Conservation (phyloP, 1,284 basidiomycete genomes). For the Tylopilus orsonianus region DNA sequence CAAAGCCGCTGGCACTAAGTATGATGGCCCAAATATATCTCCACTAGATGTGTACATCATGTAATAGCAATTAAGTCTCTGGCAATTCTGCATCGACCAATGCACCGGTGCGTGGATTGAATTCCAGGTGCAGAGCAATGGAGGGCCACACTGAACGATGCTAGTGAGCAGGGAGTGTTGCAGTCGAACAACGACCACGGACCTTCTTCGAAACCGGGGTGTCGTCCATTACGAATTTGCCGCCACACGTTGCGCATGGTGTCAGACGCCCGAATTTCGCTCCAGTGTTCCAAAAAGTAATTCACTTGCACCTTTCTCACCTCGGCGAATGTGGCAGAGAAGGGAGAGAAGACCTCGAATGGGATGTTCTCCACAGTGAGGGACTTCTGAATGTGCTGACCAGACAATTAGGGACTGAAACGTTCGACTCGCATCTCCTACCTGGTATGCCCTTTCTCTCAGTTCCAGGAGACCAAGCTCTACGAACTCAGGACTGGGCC, state of each 20-base stretch:
- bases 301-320: slow-evolving; percentile 82
- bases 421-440: slow-evolving; percentile 22
- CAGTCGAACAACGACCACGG: slow-evolving; percentile 9
- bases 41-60: slow-evolving; percentile 2
- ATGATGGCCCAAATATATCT: slow-evolving; percentile 11
- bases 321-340: slow-evolving; percentile 79
- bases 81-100: slow-evolving; percentile 21
- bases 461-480: slow-evolving; percentile 70
- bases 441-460: slow-evolving; percentile 68
- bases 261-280: slow-evolving; percentile 74
- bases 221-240: slow-evolving; percentile 75
- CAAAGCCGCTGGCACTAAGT: slow-evolving; percentile 5
- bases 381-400: slow-evolving; percentile 72
- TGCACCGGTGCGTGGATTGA: slow-evolving; percentile 40
- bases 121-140: slow-evolving; percentile 65
- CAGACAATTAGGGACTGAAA: background rate
- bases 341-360: slow-evolving; percentile 84
- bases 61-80: slow-evolving; percentile 15
- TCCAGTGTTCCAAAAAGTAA: slow-evolving; percentile 81
- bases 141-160: slow-evolving; percentile 59
- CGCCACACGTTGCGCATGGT: slow-evolving; percentile 84
- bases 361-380: slow-evolving; percentile 80
- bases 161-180: slow-evolving; percentile 4
- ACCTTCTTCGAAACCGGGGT: slow-evolving; percentile 84
- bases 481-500: slow-evolving; percentile 24